Evolutionary conservation across 306 rosid species (phyloP).

Genomic region (Cicer judaicum): DNA sequence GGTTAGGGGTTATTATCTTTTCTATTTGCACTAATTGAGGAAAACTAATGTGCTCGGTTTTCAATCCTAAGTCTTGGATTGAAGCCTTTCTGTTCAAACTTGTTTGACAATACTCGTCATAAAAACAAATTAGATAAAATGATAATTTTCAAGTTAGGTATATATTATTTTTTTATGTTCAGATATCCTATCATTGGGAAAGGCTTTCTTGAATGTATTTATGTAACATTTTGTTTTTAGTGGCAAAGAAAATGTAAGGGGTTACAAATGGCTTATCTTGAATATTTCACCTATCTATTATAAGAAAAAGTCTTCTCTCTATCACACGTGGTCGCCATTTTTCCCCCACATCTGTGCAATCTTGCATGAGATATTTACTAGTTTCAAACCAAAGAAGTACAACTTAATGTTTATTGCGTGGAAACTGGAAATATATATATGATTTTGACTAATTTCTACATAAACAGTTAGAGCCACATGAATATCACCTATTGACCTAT

Average conservation of each 20-base stretch:
- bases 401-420: not conserved
- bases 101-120: slow-evolving; percentile 7
- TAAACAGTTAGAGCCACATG: slow-evolving; percentile 16
- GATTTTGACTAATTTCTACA: not conserved
- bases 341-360: not conserved
- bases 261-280: not conserved
- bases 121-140: slow-evolving; percentile 7
- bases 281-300: not conserved
- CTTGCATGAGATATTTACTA: not conserved
- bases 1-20: slow-evolving; percentile 17
- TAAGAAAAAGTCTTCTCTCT: not conserved
- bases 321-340: not conserved
- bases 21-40: slow-evolving; percentile 9
- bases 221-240: not conserved
- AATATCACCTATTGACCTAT: slow-evolving; percentile 11
- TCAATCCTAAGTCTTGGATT: not conserved
- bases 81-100: slow-evolving; percentile 6
- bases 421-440: slow-evolving; percentile 1
- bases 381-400: slow-evolving; percentile 17
- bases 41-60: slow-evolving; percentile 1
- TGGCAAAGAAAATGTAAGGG: slow-evolving; percentile 8
- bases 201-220: not conserved
- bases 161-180: not conserved
- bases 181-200: not conserved
- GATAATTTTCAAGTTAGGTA: slow-evolving; percentile 8